These are phyloP conservation scores for Fusarium sacchari DNA, from an alignment of 2,329 filamentous ascomycete genomes.

Conservation along the genomic window DNA sequence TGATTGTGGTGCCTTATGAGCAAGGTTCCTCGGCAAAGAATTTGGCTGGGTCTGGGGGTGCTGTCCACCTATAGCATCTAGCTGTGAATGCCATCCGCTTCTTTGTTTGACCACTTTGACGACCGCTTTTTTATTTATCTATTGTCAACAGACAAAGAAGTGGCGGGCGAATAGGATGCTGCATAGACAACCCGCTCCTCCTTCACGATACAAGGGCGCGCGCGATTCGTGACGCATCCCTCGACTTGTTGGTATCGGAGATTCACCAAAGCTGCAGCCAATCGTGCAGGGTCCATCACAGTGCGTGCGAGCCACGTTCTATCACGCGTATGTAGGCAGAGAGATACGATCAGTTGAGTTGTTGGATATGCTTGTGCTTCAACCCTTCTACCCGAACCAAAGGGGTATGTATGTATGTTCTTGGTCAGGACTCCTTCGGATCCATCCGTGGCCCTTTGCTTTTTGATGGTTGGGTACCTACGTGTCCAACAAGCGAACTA, in stretches of 20 bases:
- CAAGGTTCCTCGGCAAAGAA: constrained; percentile 16
- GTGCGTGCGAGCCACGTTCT: constrained; percentile 29
- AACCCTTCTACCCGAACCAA: constrained; percentile 36
- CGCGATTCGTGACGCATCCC: constrained; percentile 38
- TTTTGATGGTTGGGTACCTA: constrained; percentile 4
- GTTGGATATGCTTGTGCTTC: constrained; percentile 31
- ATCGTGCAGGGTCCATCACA: constrained; percentile 33
- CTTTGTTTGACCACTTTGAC: neutral
- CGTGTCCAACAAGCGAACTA: constrained; percentile 13
- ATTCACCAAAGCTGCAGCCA: constrained; percentile 30
- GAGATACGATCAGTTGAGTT: constrained; percentile 12
- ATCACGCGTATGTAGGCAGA: constrained; percentile 13
- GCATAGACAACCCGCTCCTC: constrained; percentile 15
- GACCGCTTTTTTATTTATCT: constrained; percentile 8
- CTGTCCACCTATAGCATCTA: neutral
- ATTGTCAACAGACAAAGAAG: constrained; percentile 12
- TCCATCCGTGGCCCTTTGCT: neutral
- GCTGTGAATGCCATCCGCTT: neutral
- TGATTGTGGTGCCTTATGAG: constrained; percentile 10
- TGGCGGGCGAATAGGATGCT: constrained; percentile 24
- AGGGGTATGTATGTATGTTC: constrained; percentile 1
- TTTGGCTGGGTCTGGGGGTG: constrained; percentile 14
- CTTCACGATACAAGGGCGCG: constrained; percentile 26
- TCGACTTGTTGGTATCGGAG: constrained; percentile 39
- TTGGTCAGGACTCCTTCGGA: neutral